Evolutionary conservation across 202 grass and related monocot genomes (phyloP).

Genomic region (Cymbopogon flexuosus): DNA sequence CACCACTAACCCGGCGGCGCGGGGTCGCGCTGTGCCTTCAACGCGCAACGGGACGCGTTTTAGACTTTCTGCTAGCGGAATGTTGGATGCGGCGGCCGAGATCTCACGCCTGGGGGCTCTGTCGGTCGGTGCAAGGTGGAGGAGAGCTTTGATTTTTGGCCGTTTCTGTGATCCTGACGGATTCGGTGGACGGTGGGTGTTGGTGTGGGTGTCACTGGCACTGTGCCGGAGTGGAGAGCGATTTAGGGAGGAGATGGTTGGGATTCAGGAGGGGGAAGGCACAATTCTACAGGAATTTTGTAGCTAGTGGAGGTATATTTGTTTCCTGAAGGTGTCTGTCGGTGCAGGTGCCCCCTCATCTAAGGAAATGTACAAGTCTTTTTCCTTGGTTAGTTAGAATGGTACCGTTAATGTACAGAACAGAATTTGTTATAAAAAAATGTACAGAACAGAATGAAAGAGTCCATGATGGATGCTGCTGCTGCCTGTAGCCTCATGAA

Average conservation of each 20-base stretch:
- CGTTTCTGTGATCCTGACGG: slow-evolving; percentile 5
- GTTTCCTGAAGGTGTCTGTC: slow-evolving; percentile 1
- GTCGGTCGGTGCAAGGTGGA: background rate
- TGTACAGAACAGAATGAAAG: background rate
- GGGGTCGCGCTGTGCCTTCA: background rate
- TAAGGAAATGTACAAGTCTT: background rate
- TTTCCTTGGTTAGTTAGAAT: background rate
- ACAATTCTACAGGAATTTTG: slow-evolving; percentile 1
- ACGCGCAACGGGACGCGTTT: background rate
- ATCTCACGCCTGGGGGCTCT: background rate
- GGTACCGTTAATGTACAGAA: background rate
- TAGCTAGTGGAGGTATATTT: background rate
- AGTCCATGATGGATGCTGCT: background rate
- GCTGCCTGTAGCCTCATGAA: background rate
- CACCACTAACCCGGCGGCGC: background rate
- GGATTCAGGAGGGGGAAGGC: no score
- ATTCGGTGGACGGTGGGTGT: background rate
- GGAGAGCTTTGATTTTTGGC: background rate
- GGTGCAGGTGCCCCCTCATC: slow-evolving; percentile 1
- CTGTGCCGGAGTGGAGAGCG: background rate
- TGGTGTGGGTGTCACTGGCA: background rate
- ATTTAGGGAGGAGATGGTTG: background rate
- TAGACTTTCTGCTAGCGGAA: background rate
- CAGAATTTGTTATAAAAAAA: background rate
- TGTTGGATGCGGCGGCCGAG: background rate